Conservation (phyloP, 2,329 filamentous ascomycete species). For the Arthrobotrys pseudoclavata region DNA sequence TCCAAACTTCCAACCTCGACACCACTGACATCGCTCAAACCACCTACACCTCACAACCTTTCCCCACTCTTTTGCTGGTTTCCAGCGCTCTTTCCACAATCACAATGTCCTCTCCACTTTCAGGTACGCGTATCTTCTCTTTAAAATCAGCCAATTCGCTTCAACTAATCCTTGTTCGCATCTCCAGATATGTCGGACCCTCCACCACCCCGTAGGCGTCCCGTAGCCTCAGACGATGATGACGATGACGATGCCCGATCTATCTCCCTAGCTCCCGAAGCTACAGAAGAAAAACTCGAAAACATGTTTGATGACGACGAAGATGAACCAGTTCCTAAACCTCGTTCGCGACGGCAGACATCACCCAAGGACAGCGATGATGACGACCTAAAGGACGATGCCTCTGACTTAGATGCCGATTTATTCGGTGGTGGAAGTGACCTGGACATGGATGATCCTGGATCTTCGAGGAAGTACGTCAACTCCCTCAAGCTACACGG, state of each 20-base stretch:
- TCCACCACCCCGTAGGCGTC: slow-evolving; percentile 35
- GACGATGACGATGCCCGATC: slow-evolving; percentile 46
- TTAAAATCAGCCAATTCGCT: neutral
- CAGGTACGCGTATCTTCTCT: slow-evolving; percentile 45
- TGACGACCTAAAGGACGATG: slow-evolving; percentile 41
- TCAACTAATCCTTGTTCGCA: slow-evolving; percentile 15
- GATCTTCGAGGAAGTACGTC: slow-evolving; percentile 44
- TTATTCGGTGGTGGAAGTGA: slow-evolving; percentile 50
- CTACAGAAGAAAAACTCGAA: slow-evolving; percentile 59
- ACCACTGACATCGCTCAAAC: neutral
- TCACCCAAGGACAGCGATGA: slow-evolving; percentile 44
- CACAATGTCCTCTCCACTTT: slow-evolving; percentile 49
- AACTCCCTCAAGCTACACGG: neutral
- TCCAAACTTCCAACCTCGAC: slow-evolving; percentile 34
- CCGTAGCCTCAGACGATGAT: slow-evolving; percentile 44
- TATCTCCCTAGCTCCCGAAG: slow-evolving; percentile 61
- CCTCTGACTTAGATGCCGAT: slow-evolving; percentile 34
- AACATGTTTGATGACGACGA: slow-evolving; percentile 50
- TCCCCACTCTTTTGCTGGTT: neutral
- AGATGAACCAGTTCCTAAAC: slow-evolving; percentile 42
- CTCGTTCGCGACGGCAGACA: slow-evolving; percentile 44
- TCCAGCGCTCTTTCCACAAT: slow-evolving; percentile 11
- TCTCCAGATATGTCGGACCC: slow-evolving; percentile 42
- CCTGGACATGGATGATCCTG: slow-evolving; percentile 34
- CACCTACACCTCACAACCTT: slow-evolving; percentile 1